Evolutionary conservation across 345 rosid genomes (phyloP).

Genomic region (Capsella bursapastoris): DNA sequence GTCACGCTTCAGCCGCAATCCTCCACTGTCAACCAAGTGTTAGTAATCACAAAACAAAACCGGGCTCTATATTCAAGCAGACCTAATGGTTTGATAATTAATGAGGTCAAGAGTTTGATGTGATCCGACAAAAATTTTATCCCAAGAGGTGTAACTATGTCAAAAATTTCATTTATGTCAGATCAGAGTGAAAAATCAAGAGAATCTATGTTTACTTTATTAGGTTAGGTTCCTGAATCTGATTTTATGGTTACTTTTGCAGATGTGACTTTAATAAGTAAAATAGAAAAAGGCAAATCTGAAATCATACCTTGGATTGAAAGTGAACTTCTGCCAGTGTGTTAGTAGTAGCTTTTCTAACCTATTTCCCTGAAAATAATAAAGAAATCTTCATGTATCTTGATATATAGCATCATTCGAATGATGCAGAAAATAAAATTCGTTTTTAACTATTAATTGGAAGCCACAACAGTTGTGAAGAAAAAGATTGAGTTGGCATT

Average conservation of each 20-base stretch:
- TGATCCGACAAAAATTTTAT: constrained; percentile 2
- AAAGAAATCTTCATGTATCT: not conserved
- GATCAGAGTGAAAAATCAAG: constrained; percentile 9
- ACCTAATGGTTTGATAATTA: not conserved
- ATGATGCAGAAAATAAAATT: constrained; percentile 7
- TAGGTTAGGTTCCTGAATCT: not conserved
- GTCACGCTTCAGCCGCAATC: constrained; percentile 94
- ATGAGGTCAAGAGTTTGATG: not conserved
- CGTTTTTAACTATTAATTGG: not conserved
- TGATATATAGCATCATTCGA: not conserved
- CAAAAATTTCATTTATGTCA: constrained; percentile 8
- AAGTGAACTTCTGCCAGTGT: constrained; percentile 97
- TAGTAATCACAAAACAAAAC: constrained; percentile 15
- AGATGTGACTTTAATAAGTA: constrained; percentile 3
- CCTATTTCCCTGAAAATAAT: constrained; percentile 71
- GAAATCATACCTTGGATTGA: constrained; percentile 83
- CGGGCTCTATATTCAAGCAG: constrained; percentile 19
- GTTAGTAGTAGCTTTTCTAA: constrained; percentile 81
- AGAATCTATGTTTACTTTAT: constrained; percentile 9
- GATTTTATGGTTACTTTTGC: not conserved
- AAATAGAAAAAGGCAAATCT: constrained; percentile 22
- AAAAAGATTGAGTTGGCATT: constrained; percentile 5
- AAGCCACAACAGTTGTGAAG: not conserved
- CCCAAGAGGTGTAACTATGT: constrained; percentile 10
- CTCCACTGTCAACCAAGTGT: constrained; percentile 67